Conservation (phyloP, 768 basidiomycete species). For the Hortiboletus campestris region DNA sequence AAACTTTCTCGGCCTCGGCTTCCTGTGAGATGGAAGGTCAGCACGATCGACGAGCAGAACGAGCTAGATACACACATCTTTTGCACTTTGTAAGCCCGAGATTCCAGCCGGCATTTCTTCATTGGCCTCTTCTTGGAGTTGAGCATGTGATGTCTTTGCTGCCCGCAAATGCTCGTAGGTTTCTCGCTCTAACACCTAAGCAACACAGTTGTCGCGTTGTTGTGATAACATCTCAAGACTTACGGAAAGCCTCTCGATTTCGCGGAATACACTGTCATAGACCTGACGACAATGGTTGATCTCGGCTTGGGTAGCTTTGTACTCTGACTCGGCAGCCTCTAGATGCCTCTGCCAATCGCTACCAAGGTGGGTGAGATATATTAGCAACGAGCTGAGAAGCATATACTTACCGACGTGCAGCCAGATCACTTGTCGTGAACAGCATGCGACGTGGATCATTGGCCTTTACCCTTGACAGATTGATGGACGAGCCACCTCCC, state of each 20-base stretch:
- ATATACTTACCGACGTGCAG: slow-evolving; percentile 45
- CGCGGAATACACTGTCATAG: slow-evolving; percentile 29
- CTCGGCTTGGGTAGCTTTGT: slow-evolving; percentile 28
- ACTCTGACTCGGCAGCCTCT: slow-evolving; percentile 38
- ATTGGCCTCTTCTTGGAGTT: slow-evolving; percentile 58
- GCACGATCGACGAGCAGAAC: not conserved
- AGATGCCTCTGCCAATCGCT: slow-evolving; percentile 50
- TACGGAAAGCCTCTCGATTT: slow-evolving; percentile 37
- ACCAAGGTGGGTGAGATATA: not conserved
- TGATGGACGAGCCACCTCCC: slow-evolving; percentile 60
- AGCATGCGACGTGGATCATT: slow-evolving; percentile 45
- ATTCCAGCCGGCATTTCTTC: slow-evolving; percentile 68
- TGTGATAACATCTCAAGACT: slow-evolving; percentile 5
- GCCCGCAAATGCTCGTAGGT: slow-evolving; percentile 25
- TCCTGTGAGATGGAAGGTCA: slow-evolving; percentile 41
- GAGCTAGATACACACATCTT: slow-evolving; percentile 41
- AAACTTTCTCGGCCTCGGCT: slow-evolving; percentile 50
- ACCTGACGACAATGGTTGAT: slow-evolving; percentile 27
- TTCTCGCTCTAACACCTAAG: slow-evolving; percentile 20
- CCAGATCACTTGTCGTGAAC: slow-evolving; percentile 52
- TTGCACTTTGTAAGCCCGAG: slow-evolving; percentile 52
- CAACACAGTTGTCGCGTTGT: not conserved
- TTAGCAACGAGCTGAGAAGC: not conserved
- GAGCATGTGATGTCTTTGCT: slow-evolving; percentile 37
- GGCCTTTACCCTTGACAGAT: slow-evolving; percentile 29